Conservation (phyloP, 345 rosid species). For the Moricandia arvensis region DNA sequence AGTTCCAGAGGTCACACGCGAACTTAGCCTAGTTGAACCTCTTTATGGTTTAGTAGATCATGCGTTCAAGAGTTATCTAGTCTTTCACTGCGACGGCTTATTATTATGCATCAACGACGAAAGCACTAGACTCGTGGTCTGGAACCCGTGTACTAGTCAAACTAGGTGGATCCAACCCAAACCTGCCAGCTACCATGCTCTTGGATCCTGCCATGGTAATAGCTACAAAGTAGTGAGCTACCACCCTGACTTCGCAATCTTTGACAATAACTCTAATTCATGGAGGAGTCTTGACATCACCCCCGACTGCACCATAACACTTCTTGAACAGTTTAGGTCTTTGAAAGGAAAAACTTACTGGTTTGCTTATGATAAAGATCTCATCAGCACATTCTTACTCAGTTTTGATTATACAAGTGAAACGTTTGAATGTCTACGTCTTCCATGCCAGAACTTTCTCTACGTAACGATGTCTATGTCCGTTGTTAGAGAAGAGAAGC, state of each 20-base stretch:
- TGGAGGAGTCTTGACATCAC: not conserved
- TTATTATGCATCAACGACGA: not conserved
- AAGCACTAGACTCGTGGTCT: not conserved
- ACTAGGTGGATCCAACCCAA: not conserved
- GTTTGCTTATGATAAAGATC: not conserved
- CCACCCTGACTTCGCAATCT: not conserved
- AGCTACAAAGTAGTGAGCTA: not conserved
- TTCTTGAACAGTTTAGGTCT: not conserved
- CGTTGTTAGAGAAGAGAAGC: too few relatives aligned
- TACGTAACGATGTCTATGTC: too few relatives aligned
- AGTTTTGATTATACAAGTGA: not conserved
- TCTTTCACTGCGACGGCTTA: not conserved
- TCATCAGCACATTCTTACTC: not conserved
- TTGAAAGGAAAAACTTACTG: not conserved
- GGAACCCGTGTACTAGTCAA: not conserved
- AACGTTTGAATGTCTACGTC: too few relatives aligned
- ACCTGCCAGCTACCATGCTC: not conserved
- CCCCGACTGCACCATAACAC: not conserved
- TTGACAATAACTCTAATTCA: not conserved
- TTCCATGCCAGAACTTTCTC: too few relatives aligned
- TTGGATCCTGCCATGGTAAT: not conserved
- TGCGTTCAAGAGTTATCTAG: fast-evolving
- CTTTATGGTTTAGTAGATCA: not conserved
- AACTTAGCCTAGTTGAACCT: not conserved
- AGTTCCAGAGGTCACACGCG: not conserved